Conservation (phyloP, 768 basidiomycete genomes). For the Termitomyces sp. region DNA sequence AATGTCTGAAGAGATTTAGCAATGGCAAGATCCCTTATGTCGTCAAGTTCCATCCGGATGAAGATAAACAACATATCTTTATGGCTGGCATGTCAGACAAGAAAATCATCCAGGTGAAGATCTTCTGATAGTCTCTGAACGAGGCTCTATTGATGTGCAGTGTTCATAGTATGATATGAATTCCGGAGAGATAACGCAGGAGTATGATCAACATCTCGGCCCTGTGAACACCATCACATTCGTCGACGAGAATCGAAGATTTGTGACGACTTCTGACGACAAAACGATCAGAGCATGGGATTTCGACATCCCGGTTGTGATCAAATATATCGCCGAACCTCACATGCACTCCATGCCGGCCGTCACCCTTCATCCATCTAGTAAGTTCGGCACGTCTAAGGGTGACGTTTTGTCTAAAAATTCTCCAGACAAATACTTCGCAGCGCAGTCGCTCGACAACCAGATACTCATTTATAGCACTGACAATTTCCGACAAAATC, state of each 20-base stretch:
- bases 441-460: slow-evolving; percentile 96
- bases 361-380: slow-evolving; percentile 91
- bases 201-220: slow-evolving; percentile 98
- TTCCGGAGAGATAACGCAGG: slow-evolving; percentile 93
- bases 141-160: slow-evolving; percentile 6
- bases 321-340: slow-evolving; percentile 99
- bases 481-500: slow-evolving; percentile 97
- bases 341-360: slow-evolving; percentile 99
- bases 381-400: slow-evolving; percentile 45
- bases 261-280: slow-evolving; percentile 98
- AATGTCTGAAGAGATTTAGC: slow-evolving; percentile 94
- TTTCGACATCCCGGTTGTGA: slow-evolving; percentile 98
- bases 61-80: slow-evolving; percentile 95
- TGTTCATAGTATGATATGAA: slow-evolving; percentile 88
- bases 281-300: slow-evolving; percentile 99
- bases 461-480: slow-evolving; percentile 97
- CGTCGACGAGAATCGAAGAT: slow-evolving; percentile 95
- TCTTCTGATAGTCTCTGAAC: not conserved
- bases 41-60: slow-evolving; percentile 91
- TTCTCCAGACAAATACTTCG: slow-evolving; percentile 83
- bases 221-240: slow-evolving; percentile 99
- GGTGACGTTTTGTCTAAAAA: slow-evolving; percentile 6
- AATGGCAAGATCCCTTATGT: slow-evolving; percentile 99
- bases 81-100: slow-evolving; percentile 99
- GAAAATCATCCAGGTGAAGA: slow-evolving; percentile 91